phyloP scores from a whole-genome alignment of 495 filamentous ascomycete species.

The Trichoderma asperelloides region DNA sequence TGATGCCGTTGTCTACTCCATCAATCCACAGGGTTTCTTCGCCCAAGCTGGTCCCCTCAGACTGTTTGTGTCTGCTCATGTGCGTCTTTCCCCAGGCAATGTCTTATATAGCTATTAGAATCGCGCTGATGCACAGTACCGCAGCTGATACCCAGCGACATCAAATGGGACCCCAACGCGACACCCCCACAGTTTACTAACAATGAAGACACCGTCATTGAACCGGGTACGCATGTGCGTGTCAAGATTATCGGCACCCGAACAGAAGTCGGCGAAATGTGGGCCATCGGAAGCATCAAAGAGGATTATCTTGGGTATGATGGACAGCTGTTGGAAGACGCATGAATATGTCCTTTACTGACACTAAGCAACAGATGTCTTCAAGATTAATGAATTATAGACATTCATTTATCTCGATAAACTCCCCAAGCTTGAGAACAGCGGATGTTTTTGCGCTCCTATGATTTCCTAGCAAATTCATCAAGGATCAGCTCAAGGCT shows the following conservation, averaged over 20 bases:
- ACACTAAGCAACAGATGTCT: background rate
- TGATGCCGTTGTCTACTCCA: slow-evolving; percentile 81
- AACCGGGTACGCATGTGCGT: slow-evolving; percentile 84
- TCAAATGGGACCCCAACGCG: slow-evolving; percentile 87
- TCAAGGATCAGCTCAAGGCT: background rate
- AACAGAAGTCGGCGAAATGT: slow-evolving; percentile 86
- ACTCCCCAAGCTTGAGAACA: background rate
- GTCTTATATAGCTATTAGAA: slow-evolving; percentile 11
- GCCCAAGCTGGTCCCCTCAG: slow-evolving; percentile 78
- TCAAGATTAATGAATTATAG: background rate
- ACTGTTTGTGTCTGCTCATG: slow-evolving; percentile 82
- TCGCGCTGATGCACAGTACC: slow-evolving; percentile 14
- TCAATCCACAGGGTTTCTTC: slow-evolving; percentile 90
- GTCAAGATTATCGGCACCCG: slow-evolving; percentile 89
- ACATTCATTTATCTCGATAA: background rate
- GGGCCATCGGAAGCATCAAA: slow-evolving; percentile 94
- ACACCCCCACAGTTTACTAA: slow-evolving; percentile 78
- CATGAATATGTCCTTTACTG: background rate
- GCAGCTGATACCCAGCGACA: slow-evolving; percentile 84
- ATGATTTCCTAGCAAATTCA: background rate
- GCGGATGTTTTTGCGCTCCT: background rate
- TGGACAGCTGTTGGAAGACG: background rate
- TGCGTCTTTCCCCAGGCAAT: slow-evolving; percentile 35
- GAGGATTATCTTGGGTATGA: slow-evolving; percentile 59
- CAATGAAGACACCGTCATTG: slow-evolving; percentile 85